Base-by-base conservation (phyloP, 495 filamentous ascomycete genomes). In the Aspergillus coremiiformis region DNA sequence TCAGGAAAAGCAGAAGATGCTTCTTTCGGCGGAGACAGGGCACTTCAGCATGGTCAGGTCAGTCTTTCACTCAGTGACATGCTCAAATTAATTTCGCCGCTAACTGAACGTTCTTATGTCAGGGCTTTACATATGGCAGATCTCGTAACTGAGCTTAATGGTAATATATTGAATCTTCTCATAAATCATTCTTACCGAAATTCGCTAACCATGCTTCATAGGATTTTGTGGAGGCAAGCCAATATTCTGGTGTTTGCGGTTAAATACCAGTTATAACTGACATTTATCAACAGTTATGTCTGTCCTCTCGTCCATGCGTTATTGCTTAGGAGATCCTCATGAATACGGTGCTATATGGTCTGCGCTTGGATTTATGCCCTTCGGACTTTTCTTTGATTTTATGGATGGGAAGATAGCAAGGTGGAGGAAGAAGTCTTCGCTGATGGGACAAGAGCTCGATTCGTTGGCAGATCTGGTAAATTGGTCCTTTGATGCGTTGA, bases 391-490 rank as follows among this genome's bases (percentile, higher is more conserved):
- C 74, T 98, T 98, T 68, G 93, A 98, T 66, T 95, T 96, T 63
- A 90, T 97, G 84, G 93, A 98, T 67, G 93, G 93, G 56, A 93
- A 87, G 60, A 90, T 98, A 35, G 93, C 93, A 52, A 75, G 93
- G 47, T 97, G 93, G 94, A 79, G 94, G 61, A 84, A 88, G 68
- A 97, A 96, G 81, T 89, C 87, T 54, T 91, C 86, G 50, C 73
- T 97, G 62, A 97, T 98, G 93, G 93, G 93, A 3, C 93, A 97
- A 68, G 93, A 97, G 70, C 76, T 98, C 35, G 93, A 98, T 70
- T 96, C 92, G n/a, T 76, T 98, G 35, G 93, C 93, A 35, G 93
- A 98, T 67, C 65, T 98, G 73, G 93, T 97, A 86, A 30, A 73
- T 24, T 35, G 19, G 12, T 21, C 15, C 11, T 6, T 10, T 10